Conservation (phyloP, 2,329 filamentous ascomycete genomes). For the Calonectria multiphialidica region DNA sequence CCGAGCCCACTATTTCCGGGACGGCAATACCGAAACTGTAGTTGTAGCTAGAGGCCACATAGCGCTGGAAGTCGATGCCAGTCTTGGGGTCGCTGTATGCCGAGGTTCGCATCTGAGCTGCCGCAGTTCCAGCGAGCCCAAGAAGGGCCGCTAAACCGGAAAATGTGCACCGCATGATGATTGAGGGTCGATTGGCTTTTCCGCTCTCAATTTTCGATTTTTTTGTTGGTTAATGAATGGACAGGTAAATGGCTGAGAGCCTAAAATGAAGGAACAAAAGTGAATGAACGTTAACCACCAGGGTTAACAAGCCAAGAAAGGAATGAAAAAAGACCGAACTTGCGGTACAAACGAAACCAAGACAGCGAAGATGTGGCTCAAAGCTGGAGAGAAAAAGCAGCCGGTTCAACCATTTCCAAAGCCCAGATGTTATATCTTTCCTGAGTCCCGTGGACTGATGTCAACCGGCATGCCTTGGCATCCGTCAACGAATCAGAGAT, state of each 20-base stretch:
- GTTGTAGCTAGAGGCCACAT: conserved; percentile 45
- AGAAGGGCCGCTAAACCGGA: conserved; percentile 33
- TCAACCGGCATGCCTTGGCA: not conserved
- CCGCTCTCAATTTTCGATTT: not conserved
- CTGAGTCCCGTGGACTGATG: not conserved
- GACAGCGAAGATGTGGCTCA: conserved; percentile 22
- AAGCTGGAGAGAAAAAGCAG: not conserved
- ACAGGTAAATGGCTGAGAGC: not conserved
- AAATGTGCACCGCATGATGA: conserved; percentile 33
- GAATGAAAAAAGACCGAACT: conserved; percentile 21
- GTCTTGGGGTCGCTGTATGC: conserved; percentile 57
- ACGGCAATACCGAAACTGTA: conserved; percentile 64
- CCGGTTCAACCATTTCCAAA: not conserved
- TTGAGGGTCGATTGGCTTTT: not conserved
- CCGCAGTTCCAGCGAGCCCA: conserved; percentile 33
- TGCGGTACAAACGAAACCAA: conserved; percentile 27
- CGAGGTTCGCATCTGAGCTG: conserved; percentile 33
- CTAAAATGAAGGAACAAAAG: conserved; percentile 22
- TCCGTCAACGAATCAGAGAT: not conserved
- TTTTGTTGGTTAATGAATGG: not conserved
- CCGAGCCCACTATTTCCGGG: conserved; percentile 59
- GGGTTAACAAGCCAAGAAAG: conserved; percentile 25
- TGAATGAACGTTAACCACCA: conserved; percentile 36
- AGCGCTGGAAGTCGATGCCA: conserved; percentile 58
- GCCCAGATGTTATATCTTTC: conserved; percentile 21